These are phyloP conservation scores for Kandelia obovata DNA, from an alignment of 345 rosid genomes.

Conservation along the genomic window DNA sequence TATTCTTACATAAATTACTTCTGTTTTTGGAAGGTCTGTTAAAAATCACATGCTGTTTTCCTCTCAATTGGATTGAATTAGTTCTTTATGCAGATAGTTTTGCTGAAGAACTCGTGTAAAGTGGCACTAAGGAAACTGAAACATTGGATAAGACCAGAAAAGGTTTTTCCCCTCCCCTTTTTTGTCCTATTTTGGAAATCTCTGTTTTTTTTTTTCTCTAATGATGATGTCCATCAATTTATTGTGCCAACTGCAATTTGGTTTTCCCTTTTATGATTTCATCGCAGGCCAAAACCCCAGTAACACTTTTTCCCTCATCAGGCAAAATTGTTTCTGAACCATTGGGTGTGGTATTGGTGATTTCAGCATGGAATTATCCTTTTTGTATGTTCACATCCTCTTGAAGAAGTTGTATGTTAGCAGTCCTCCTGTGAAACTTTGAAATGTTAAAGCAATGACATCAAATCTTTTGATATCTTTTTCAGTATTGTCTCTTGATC, in stretches of 20 bases:
- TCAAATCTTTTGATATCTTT: constrained; percentile 13
- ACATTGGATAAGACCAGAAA: constrained; percentile 77
- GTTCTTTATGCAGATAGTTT: constrained; percentile 46
- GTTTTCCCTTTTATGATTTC: no score
- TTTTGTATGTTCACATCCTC: constrained; percentile 48
- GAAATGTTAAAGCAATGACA: not conserved
- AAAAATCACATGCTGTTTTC: not conserved
- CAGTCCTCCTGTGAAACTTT: not conserved
- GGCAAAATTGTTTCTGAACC: constrained; percentile 91
- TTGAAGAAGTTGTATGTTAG: constrained; percentile 5
- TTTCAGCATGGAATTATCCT: constrained; percentile 97
- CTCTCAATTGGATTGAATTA: constrained; percentile 2
- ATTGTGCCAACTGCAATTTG: no score
- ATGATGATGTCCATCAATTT: no score
- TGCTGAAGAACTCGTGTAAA: constrained; percentile 55
- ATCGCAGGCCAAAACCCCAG: constrained; percentile 66
- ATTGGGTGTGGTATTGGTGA: constrained; percentile 77
- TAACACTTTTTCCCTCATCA: constrained; percentile 81
- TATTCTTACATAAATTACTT: not conserved
- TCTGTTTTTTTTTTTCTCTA: no score
- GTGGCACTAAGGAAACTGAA: constrained; percentile 66
- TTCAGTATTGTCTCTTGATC: constrained; percentile 85
- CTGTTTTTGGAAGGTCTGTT: not conserved
- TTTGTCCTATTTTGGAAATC: no score
- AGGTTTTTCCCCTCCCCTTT: constrained; percentile 32